Evolutionary conservation across 148 eudicot genomes (phyloP).

Genomic region (Fagopyrum homotropicum): DNA sequence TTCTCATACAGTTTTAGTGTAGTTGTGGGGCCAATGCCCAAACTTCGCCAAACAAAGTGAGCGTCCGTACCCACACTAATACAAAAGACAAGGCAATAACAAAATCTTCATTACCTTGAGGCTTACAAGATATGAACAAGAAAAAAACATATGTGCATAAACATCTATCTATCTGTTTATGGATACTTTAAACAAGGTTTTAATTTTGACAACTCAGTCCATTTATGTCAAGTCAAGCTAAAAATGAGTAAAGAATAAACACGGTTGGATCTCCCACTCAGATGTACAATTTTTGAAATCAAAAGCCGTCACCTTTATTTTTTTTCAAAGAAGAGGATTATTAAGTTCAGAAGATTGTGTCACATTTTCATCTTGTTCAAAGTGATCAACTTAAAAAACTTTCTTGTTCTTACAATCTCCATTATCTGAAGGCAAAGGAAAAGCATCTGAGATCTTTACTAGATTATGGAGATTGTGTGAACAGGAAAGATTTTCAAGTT

Average conservation of each 20-base stretch:
- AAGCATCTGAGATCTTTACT: background rate
- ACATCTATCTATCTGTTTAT: background rate
- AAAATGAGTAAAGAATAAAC: background rate
- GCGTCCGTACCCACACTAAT: conserved; percentile 54
- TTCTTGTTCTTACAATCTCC: conserved; percentile 85
- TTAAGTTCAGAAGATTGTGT: conserved; percentile 6
- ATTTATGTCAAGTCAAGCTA: background rate
- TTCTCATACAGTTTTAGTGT: conserved; percentile 84
- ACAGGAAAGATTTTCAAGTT: conserved; percentile 70
- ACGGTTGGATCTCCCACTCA: no score
- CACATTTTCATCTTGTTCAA: conserved; percentile 92
- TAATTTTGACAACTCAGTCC: background rate
- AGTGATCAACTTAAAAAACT: conserved; percentile 88
- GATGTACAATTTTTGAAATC: background rate
- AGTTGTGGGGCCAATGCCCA: conserved; percentile 98
- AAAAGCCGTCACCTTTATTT: background rate
- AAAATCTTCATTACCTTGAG: background rate
- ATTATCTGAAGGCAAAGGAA: conserved; percentile 51
- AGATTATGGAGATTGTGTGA: background rate
- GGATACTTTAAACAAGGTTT: background rate
- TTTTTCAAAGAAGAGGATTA: background rate
- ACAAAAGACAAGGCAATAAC: background rate
- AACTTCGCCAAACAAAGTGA: conserved; percentile 80
- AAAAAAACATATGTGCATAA: background rate
- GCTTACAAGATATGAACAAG: background rate